A percentile compares a stretch with the other conserved stretches of the same genome.
Evolutionary conservation across 2,329 filamentous ascomycete genomes (phyloP).

Genomic region (Cordyceps tenuipes): DNA sequence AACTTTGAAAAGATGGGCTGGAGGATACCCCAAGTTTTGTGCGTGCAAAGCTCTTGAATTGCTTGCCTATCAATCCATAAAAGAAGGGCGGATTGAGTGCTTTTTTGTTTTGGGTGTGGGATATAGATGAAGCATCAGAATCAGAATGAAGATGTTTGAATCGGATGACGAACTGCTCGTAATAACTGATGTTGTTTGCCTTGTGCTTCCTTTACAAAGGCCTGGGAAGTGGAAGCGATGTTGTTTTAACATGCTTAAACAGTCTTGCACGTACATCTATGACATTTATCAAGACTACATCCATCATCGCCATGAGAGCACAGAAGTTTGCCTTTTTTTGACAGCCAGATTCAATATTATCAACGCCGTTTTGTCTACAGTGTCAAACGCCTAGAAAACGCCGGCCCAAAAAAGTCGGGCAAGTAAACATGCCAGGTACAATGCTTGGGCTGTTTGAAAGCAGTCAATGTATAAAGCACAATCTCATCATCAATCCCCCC

Average conservation of each 20-base stretch:
- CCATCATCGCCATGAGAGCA: not conserved
- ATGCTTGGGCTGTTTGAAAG: not conserved
- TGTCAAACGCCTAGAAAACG: constrained; percentile 6
- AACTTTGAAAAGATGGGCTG: not conserved
- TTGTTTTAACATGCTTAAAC: not conserved
- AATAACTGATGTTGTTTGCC: not conserved
- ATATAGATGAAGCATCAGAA: constrained; percentile 3
- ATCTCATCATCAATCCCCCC: not conserved
- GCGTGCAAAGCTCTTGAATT: not conserved
- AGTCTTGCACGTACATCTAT: not conserved
- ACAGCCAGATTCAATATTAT: not conserved
- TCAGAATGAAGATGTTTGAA: constrained; percentile 1
- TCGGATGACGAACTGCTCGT: not conserved
- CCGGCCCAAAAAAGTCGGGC: not conserved
- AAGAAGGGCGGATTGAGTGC: not conserved
- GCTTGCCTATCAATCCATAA: not conserved
- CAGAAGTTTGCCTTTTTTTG: not conserved
- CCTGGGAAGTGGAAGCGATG: too few species aligned
- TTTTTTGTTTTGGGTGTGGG: not conserved
- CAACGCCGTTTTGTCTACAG: constrained; percentile 1
- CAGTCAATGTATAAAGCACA: not conserved
- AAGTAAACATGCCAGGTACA: not conserved
- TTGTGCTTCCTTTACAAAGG: not conserved
- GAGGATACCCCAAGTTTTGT: constrained; percentile 9
- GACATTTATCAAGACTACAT: not conserved